phyloP scores from a whole-genome alignment of 495 filamentous ascomycete species.

The Penicillium lividum region DNA sequence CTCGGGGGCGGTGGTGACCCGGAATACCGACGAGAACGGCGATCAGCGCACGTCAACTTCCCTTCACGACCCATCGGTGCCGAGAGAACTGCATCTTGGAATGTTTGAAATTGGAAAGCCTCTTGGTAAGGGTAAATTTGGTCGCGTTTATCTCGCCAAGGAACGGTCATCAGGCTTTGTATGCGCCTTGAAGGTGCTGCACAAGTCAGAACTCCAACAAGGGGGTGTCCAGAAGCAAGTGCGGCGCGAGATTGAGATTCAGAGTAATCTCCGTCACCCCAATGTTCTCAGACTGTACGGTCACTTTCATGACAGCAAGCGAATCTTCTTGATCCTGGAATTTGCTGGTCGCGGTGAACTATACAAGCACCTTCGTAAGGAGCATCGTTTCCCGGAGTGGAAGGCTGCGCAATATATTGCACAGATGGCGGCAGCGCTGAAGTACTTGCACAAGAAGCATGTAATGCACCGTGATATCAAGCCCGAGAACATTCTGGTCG shows the following conservation, averaged over 20 bases:
- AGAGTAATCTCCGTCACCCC: slow-evolving; percentile 92
- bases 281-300: slow-evolving; percentile 94
- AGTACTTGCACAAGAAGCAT: slow-evolving; percentile 94
- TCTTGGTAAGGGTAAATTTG: slow-evolving; percentile 96
- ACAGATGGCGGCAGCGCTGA: slow-evolving; percentile 94
- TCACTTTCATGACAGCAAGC: slow-evolving; percentile 96
- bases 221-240: slow-evolving; percentile 97
- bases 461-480: slow-evolving; percentile 99
- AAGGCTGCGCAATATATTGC: slow-evolving; percentile 96
- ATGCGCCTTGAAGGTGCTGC: slow-evolving; percentile 93
- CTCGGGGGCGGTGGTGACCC: slow-evolving; percentile 39
- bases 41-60: slow-evolving; percentile 54
- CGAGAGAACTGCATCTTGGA: slow-evolving; percentile 85
- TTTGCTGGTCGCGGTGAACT: slow-evolving; percentile 94
- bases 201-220: slow-evolving; percentile 90
- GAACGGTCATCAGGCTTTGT: slow-evolving; percentile 89
- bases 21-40: slow-evolving; percentile 56
- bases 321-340: slow-evolving; percentile 94
- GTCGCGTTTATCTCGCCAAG: slow-evolving; percentile 91
- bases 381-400: slow-evolving; percentile 89
- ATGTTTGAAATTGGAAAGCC: slow-evolving; percentile 99
- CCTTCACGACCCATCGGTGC: slow-evolving; percentile 58
- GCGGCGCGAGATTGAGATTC: slow-evolving; percentile 95
- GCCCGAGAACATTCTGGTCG: slow-evolving; percentile 96
- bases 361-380: slow-evolving; percentile 92